Evolutionary conservation across 2,329 filamentous ascomycete species (phyloP), one percentile per base, ranked within the genome.

Genomic region (Clarireedia sp.): DNA sequence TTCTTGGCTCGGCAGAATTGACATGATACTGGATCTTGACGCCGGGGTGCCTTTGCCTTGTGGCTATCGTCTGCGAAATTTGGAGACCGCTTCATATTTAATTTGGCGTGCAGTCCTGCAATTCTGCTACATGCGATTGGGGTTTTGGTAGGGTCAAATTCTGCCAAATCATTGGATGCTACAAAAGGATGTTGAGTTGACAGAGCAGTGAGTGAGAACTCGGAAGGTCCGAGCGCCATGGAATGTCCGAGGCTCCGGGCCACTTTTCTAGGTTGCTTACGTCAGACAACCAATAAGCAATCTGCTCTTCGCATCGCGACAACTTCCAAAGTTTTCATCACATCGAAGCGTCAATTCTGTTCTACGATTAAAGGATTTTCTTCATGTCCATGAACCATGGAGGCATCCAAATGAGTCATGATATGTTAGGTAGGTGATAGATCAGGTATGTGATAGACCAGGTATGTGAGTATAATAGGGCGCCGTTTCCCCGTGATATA

Each of bases 11-110:
- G 56, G 40, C 62, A 64, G 21, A 64, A 62, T 29, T 60, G 29
- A 36, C 64, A 64, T 23, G 63, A 65, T 9, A 65, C 62, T 10
- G 62, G 62, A 26, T 64, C 60, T 51, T 64, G 62, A 6, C 63
- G 59, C 8, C 62, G 62, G 51, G 54, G 14, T 17, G 29, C 19
- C 5, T 55, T 51, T 14, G 36, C 38, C 16, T 37, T 49, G 12
- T 37, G 53, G 8, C 14, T 19, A 12, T 45, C 53, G 16, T 50
- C 46, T 16, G 14, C 19, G 5, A 16, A 38, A 24, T 41, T 40
- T 5, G 23, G 7, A n/a, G 44, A 38, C 12, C 51, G 51, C 23
- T 54, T 54, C 51, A 54, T 54, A 23, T 44, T 12, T 12, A 19
- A 2, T 44, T 44, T 44, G 5, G 2, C 17, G 19, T 8, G 17